Conservation (phyloP, 306 rosid genomes). For the Bauhinia variegata region DNA sequence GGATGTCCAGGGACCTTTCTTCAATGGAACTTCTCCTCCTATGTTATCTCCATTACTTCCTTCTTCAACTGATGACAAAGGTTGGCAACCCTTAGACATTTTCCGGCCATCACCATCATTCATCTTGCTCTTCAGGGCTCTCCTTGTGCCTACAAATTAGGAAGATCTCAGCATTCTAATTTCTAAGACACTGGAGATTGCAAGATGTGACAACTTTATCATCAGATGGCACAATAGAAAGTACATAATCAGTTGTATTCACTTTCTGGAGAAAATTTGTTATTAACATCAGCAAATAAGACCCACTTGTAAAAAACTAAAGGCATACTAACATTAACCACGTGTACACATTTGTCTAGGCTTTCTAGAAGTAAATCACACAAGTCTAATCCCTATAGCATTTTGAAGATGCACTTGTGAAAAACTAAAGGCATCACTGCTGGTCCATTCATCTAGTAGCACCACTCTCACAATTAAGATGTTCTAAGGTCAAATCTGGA, state of each 20-base stretch:
- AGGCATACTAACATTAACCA: neutral
- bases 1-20: conserved; percentile 84
- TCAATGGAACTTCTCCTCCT: conserved; percentile 47
- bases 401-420: neutral
- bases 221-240: neutral
- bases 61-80: conserved; percentile 46
- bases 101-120: conserved; percentile 45
- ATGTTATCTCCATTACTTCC: conserved; percentile 45
- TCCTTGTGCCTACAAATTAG: conserved; percentile 30
- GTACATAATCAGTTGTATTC: neutral
- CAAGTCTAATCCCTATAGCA: neutral
- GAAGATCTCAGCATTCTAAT: neutral
- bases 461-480: neutral
- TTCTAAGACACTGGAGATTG: neutral
- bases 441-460: neutral
- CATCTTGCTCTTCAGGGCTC: conserved; percentile 48
- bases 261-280: neutral
- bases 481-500: neutral
- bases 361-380: neutral
- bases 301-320: neutral
- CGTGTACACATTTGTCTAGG: neutral
- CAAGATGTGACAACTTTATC: conserved; percentile 4
- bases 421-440: neutral
- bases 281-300: neutral
- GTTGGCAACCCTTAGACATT: conserved; percentile 35